Evolutionary conservation across 331 rosid genomes (phyloP).

Genomic region (Saraca asoca): DNA sequence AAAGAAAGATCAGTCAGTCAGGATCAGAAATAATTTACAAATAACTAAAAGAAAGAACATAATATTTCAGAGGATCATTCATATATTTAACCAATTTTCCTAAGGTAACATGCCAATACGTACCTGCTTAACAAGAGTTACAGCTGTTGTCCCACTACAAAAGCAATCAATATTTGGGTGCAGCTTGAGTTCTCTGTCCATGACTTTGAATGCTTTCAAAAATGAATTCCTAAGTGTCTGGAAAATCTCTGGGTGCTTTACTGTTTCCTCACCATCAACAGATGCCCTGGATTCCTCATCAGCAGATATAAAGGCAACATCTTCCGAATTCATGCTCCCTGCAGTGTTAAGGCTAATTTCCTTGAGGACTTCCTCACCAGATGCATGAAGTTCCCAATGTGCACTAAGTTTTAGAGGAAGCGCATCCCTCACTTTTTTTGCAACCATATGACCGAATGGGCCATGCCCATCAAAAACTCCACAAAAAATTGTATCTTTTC

Average conservation of each 20-base stretch:
- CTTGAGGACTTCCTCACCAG: slow-evolving; percentile 66
- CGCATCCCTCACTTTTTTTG: slow-evolving; percentile 96
- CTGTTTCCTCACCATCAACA: slow-evolving; percentile 60
- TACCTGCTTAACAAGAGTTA: slow-evolving; percentile 93
- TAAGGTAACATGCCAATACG: slow-evolving; percentile 11
- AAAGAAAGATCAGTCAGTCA: slow-evolving; percentile 32
- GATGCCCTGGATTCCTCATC: slow-evolving; percentile 70
- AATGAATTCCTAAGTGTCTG: slow-evolving; percentile 78
- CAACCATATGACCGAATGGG: slow-evolving; percentile 97
- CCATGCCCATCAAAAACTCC: slow-evolving; percentile 99
- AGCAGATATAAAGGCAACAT: slow-evolving; percentile 53
- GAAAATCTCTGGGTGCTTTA: slow-evolving; percentile 71
- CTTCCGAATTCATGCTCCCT: slow-evolving; percentile 76
- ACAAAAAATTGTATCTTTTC: slow-evolving; percentile 76
- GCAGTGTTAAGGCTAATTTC: slow-evolving; percentile 61
- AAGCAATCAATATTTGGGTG: slow-evolving; percentile 76
- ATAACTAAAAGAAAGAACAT: not conserved
- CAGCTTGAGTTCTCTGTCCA: slow-evolving; percentile 87
- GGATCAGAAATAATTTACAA: slow-evolving; percentile 30
- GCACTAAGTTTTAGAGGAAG: slow-evolving; percentile 88
- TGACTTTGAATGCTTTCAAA: slow-evolving; percentile 77
- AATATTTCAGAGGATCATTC: slow-evolving; percentile 10
- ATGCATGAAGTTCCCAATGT: slow-evolving; percentile 71
- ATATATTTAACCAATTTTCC: slow-evolving; percentile 22
- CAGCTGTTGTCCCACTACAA: slow-evolving; percentile 99